Evolutionary conservation across 306 rosid species (phyloP).

Genomic region (Hippophae tibetana): DNA sequence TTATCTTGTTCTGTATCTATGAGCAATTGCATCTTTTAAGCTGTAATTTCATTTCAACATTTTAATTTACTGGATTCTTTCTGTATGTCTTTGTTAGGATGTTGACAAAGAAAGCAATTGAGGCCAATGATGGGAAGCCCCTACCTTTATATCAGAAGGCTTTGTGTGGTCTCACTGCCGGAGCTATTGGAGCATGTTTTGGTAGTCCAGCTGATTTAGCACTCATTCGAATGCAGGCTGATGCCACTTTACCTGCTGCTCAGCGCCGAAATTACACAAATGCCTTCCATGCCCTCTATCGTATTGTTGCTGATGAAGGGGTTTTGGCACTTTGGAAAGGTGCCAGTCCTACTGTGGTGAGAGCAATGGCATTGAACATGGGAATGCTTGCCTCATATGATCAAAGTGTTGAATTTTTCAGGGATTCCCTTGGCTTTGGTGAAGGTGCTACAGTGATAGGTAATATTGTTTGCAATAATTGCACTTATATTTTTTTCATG

Average conservation of each 20-base stretch:
- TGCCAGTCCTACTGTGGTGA: constrained; percentile 95
- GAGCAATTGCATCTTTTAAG: background rate
- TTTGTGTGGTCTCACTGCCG: constrained; percentile 94
- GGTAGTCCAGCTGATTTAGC: constrained; percentile 99
- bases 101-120: constrained; percentile 77
- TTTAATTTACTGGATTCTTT: constrained; percentile 1
- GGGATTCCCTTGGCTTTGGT: constrained; percentile 74
- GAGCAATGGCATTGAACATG: constrained; percentile 99
- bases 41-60: too few relatives aligned
- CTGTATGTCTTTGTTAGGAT: constrained; percentile 33
- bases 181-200: constrained; percentile 89
- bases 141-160: constrained; percentile 96
- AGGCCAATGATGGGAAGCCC: constrained; percentile 98
- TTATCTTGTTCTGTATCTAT: background rate
- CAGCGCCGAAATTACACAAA: constrained; percentile 89
- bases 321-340: constrained; percentile 96
- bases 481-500: background rate
- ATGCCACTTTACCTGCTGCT: constrained; percentile 82
- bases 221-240: constrained; percentile 97
- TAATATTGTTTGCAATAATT: constrained; percentile 17
- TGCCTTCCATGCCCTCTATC: constrained; percentile 88
- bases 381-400: constrained; percentile 99
- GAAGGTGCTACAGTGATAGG: constrained; percentile 76
- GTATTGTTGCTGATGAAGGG: constrained; percentile 81
- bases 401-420: constrained; percentile 87